Evolutionary conservation across 352 stramenopile species (phyloP).

Genomic region (Phytophthora ohioensis): DNA sequence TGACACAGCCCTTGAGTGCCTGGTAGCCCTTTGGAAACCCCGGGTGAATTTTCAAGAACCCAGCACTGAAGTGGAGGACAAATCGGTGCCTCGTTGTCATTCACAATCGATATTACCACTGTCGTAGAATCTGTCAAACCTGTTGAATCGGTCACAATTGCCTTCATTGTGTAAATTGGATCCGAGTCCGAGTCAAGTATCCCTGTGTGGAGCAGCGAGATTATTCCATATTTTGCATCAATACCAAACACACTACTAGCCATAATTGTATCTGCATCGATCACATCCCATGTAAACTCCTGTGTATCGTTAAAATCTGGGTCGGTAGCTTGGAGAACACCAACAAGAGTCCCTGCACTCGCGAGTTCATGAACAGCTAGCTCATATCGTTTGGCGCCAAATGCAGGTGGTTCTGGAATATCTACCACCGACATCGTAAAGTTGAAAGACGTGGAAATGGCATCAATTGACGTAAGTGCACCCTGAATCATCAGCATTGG

Average conservation of each 20-base stretch:
- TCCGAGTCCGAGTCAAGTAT: conserved; percentile 19
- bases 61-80: conserved; percentile 64
- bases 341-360: conserved; percentile 39
- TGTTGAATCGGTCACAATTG: conserved; percentile 30
- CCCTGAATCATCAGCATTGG: conserved; percentile 28
- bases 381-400: conserved; percentile 17
- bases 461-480: conserved; percentile 10
- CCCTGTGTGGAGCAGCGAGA: conserved; percentile 23
- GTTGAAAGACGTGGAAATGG: conserved; percentile 23
- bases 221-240: conserved; percentile 17
- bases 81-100: conserved; percentile 60
- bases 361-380: conserved; percentile 56
- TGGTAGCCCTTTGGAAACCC: conserved; percentile 41
- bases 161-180: conserved; percentile 11
- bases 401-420: conserved; percentile 24
- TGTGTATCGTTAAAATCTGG: conserved; percentile 48
- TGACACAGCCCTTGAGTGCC: conserved; percentile 51
- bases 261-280: conserved; percentile 7
- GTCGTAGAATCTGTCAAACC: conserved; percentile 24
- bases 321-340: conserved; percentile 50
- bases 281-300: conserved; percentile 30
- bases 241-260: conserved; percentile 26
- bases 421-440: conserved; percentile 28
- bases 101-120: conserved; percentile 44
- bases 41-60: conserved; percentile 58